A percentile compares a stretch with the other conserved stretches of the same genome.
phyloP scores from a whole-genome alignment of 371 early-diverging fungal genomes.

The Apophysomyces ossiformis region DNA sequence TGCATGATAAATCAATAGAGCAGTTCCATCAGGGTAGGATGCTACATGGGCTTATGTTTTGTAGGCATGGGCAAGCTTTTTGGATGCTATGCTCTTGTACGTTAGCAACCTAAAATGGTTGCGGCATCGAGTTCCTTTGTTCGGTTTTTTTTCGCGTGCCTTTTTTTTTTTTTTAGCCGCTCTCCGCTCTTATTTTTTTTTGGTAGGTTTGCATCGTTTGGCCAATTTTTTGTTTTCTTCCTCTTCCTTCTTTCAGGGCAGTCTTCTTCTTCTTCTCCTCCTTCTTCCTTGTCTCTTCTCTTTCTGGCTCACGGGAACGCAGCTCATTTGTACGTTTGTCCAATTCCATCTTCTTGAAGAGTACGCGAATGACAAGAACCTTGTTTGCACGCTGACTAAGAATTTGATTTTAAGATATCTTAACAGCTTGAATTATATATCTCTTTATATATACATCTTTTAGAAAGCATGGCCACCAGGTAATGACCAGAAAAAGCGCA shows the following conservation, averaged over 20 bases:
- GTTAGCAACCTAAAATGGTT: no score
- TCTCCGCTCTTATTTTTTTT: constrained; percentile 1
- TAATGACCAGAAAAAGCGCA: background rate
- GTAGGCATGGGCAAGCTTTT: no score
- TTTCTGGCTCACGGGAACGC: background rate
- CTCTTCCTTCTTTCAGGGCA: background rate
- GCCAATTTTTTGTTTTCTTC: background rate
- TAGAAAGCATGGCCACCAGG: constrained; percentile 1
- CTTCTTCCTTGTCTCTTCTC: background rate
- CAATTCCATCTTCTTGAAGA: background rate
- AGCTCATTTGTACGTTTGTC: background rate
- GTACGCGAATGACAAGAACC: background rate
- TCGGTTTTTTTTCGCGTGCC: constrained; percentile 9
- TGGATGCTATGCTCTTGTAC: no score
- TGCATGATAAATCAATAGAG: no score
- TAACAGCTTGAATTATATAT: background rate
- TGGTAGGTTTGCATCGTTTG: background rate
- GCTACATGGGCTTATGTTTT: no score
- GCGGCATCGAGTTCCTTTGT: background rate
- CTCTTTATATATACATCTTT: no score
- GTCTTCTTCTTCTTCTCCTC: background rate
- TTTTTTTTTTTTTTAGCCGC: constrained; percentile 3
- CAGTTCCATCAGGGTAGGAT: no score
- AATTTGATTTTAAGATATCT: background rate
- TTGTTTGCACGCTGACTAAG: background rate